Percentiles rank a stretch among this genome's conserved stretches.
Evolutionary conservation across 2,329 filamentous ascomycete genomes (phyloP).

Genomic region (Penicillium sp.): DNA sequence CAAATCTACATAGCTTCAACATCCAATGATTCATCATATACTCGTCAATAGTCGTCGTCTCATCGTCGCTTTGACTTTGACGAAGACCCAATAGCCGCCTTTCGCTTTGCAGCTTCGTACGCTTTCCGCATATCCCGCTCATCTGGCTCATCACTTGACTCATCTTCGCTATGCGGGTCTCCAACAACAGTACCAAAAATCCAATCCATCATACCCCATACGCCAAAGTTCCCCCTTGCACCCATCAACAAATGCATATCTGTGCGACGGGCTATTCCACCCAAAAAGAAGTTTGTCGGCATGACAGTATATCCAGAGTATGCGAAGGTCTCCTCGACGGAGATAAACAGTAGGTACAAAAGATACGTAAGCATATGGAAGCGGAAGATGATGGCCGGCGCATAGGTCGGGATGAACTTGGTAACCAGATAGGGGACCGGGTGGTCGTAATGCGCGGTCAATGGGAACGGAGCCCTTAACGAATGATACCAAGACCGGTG

Average conservation of each 20-base stretch:
- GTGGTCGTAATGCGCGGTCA: constrained; percentile 55
- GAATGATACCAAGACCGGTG: constrained; percentile 52
- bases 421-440: constrained; percentile 47
- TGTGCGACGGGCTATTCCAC: constrained; percentile 50
- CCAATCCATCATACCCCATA: constrained; percentile 42
- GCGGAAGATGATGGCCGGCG: constrained; percentile 49
- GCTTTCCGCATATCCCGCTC: constrained; percentile 25
- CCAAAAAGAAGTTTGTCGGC: constrained; percentile 50
- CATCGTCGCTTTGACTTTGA: constrained; percentile 2
- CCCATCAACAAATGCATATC: constrained; percentile 47
- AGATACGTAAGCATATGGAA: constrained; percentile 55
- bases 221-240: constrained; percentile 40
- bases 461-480: constrained; percentile 46
- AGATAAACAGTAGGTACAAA: constrained; percentile 46
- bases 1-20: neutral
- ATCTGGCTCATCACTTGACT: constrained; percentile 36
- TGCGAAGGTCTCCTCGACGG: constrained; percentile 53
- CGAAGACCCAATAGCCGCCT: constrained; percentile 17
- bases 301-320: constrained; percentile 53
- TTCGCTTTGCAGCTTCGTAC: constrained; percentile 27
- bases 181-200: constrained; percentile 35
- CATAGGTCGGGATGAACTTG: constrained; percentile 49
- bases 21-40: neutral
- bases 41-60: neutral
- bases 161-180: constrained; percentile 42